Conservation (phyloP, 768 basidiomycete species). For the Nidularia pulvinata region DNA sequence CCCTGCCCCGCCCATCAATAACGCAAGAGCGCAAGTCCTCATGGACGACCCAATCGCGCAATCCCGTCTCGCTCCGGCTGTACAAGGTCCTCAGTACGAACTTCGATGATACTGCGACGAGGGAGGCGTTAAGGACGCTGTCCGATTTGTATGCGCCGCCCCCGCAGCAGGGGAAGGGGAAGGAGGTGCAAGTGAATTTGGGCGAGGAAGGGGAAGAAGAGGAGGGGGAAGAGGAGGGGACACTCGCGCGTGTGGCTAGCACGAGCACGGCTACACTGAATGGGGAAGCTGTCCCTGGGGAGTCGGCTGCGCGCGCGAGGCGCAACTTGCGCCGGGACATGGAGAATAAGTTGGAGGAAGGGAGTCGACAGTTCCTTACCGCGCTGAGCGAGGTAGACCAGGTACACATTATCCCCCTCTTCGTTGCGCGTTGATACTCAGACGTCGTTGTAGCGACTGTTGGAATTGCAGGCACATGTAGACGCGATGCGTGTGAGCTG, state of each 20-base stretch:
- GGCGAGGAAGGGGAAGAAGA: conserved; percentile 21
- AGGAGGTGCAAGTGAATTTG: conserved; percentile 19
- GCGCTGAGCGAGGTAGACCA: conserved; percentile 90
- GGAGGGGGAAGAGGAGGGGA: conserved; percentile 28
- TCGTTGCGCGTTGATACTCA: conserved; percentile 3
- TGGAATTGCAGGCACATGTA: conserved; percentile 76
- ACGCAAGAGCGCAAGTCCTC: conserved; percentile 15
- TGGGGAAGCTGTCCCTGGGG: conserved; percentile 44
- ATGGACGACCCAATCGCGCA: conserved; percentile 35
- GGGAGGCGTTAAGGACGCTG: conserved; percentile 81
- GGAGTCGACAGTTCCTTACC: conserved; percentile 79
- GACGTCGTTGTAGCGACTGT: conserved; percentile 65
- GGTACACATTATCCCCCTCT: conserved; percentile 46
- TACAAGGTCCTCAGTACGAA: conserved; percentile 88
- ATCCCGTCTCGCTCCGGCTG: conserved; percentile 84
- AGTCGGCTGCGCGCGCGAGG: conserved; percentile 71
- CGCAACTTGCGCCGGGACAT: conserved; percentile 84
- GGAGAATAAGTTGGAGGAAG: conserved; percentile 79
- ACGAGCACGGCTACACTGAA: conserved; percentile 1
- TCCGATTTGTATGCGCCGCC: conserved; percentile 68
- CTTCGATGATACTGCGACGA: conserved; percentile 75
- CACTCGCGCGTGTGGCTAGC: conserved; percentile 2
- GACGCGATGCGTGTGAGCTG: conserved; percentile 80
- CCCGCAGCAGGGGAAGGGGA: conserved; percentile 22
- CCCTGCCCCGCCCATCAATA: neutral